A percentile compares a stretch with the other conserved stretches of the same genome.
These are phyloP conservation scores for Pyricularia pennisetigena DNA, from an alignment of 2,329 filamentous ascomycete genomes.

Conservation along the genomic window DNA sequence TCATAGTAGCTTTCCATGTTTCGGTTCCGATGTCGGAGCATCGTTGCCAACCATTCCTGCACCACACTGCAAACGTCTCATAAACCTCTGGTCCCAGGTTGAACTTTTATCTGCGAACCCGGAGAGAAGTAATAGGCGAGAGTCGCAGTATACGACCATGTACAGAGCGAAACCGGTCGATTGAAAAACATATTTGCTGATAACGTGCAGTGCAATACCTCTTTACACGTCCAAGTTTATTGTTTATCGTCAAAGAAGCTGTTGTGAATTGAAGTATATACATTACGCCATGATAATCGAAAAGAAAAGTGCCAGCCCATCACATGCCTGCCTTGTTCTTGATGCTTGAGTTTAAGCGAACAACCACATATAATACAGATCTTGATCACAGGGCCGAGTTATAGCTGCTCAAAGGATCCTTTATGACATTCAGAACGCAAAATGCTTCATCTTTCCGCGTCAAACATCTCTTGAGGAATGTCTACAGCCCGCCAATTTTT, in stretches of 20 bases:
- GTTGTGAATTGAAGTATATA: not conserved
- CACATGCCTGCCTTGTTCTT: not conserved
- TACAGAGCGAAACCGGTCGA: too few relatives aligned
- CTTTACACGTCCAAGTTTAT: not conserved
- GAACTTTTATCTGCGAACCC: not conserved
- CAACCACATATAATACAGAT: not conserved
- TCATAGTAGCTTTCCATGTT: not conserved
- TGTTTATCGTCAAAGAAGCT: not conserved
- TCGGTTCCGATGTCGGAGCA: not conserved
- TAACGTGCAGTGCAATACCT: not conserved
- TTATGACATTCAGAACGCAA: not conserved
- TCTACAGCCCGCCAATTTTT: too few relatives aligned
- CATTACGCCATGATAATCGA: not conserved
- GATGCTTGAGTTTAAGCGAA: not conserved
- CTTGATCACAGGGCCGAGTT: not conserved
- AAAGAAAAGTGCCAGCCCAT: not conserved
- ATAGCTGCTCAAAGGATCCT: not conserved
- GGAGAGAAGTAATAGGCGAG: not conserved
- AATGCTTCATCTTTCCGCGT: not conserved
- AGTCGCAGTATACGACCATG: too few relatives aligned
- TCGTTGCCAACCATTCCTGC: not conserved
- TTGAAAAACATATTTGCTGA: not conserved
- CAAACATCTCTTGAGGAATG: too few relatives aligned
- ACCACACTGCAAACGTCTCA: not conserved
- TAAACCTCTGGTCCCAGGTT: not conserved